phyloP scores from a whole-genome alignment of 1,284 basidiomycete species.

The Ceraceosorus guamensis region DNA sequence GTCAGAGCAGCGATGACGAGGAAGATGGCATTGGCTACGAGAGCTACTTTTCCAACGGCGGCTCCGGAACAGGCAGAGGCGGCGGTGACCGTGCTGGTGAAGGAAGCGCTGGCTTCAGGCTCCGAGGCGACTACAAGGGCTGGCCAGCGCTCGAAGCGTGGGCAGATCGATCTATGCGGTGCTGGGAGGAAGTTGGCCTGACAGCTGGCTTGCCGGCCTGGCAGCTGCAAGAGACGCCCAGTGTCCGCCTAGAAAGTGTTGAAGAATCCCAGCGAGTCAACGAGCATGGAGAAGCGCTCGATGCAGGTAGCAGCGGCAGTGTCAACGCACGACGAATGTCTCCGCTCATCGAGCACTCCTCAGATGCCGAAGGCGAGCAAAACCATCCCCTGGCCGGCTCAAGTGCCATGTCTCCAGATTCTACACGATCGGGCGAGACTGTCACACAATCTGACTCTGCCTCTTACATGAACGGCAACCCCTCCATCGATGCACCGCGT shows the following conservation, averaged over 20 bases:
- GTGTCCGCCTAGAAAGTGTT: conserved; percentile 14
- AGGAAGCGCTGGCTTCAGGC: conserved; percentile 31
- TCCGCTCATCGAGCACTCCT: background rate
- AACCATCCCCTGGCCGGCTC: conserved; percentile 16
- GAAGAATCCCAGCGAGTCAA: conserved; percentile 14
- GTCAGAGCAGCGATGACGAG: conserved; percentile 26
- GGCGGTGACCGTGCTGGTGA: conserved; percentile 40
- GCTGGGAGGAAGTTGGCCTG: conserved; percentile 40
- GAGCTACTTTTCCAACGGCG: conserved; percentile 39
- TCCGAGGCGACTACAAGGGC: conserved; percentile 39
- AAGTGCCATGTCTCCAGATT: conserved; percentile 2
- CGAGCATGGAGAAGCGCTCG: conserved; percentile 23
- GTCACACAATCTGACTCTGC: conserved; percentile 1
- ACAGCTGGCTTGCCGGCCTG: conserved; percentile 22
- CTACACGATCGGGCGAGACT: background rate
- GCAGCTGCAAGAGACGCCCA: conserved; percentile 16
- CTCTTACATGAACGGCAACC: no score
- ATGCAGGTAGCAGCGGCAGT: conserved; percentile 15
- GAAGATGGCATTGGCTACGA: conserved; percentile 45
- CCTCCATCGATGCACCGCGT: background rate
- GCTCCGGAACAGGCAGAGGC: conserved; percentile 26
- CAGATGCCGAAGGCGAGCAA: conserved; percentile 6
- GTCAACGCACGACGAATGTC: background rate
- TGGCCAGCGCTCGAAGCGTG: conserved; percentile 46
- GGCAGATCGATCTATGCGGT: conserved; percentile 40